These are phyloP conservation scores for Phoenix dactylifera DNA, from an alignment of 176 grass and related monocot genomes.

Conservation along the genomic window DNA sequence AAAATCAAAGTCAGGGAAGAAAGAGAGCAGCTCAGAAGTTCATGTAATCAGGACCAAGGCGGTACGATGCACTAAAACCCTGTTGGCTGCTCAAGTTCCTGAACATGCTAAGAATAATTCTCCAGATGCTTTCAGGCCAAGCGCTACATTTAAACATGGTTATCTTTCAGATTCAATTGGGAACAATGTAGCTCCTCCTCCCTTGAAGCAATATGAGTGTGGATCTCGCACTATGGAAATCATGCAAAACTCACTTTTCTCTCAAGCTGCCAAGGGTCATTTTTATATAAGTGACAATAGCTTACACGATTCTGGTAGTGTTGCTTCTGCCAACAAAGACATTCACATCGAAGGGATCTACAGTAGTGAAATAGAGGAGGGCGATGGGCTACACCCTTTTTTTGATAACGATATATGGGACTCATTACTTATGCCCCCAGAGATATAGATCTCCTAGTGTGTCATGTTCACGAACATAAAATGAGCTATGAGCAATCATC, in stretches of 20 bases:
- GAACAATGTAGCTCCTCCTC: neutral
- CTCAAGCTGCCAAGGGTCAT: neutral
- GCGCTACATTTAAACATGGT: no score
- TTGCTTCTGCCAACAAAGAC: neutral
- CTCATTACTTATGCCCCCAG: neutral
- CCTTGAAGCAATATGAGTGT: neutral
- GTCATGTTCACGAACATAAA: no score
- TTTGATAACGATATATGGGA: neutral
- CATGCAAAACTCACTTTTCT: conserved; percentile 2
- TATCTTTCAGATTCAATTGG: neutral
- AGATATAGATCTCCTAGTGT: neutral
- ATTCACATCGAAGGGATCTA: no score
- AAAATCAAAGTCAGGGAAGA: neutral
- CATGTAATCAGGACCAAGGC: neutral
- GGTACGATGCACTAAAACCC: conserved; percentile 1
- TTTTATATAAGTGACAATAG: neutral
- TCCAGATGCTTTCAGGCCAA: no score
- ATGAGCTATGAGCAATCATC: no score
- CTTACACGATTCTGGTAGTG: neutral
- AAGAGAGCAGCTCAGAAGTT: neutral
- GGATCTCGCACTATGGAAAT: neutral
- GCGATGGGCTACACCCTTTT: neutral
- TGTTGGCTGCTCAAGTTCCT: neutral
- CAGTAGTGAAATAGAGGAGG: neutral
- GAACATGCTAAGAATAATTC: neutral